These are phyloP conservation scores for Akanthomyces uredinophilus DNA, from an alignment of 2,329 filamentous ascomycete species.

Conservation along the genomic window DNA sequence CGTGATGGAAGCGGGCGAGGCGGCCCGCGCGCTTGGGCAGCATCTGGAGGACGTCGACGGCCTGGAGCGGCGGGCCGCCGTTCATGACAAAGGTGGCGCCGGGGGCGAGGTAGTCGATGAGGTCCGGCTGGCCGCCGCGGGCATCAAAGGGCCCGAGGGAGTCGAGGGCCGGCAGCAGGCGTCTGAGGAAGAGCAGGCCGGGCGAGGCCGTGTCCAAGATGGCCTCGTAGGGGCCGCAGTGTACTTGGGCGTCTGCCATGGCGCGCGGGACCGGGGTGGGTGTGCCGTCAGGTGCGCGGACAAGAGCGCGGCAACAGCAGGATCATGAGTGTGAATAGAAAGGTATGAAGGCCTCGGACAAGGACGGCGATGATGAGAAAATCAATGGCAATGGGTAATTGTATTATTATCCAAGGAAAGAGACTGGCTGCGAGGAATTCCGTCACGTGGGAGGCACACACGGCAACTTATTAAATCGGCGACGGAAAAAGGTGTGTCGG, in stretches of 20 bases:
- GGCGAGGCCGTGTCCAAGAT: conserved; percentile 14
- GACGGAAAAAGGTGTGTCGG: neutral
- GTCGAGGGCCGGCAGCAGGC: conserved; percentile 17
- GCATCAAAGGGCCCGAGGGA: conserved; percentile 15
- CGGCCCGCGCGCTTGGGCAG: conserved; percentile 9
- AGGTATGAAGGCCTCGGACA: neutral
- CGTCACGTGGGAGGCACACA: neutral
- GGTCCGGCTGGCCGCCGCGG: neutral
- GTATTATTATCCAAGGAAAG: neutral
- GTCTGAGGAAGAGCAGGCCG: conserved; percentile 17
- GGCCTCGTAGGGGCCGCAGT: conserved; percentile 6
- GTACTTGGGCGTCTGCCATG: conserved; percentile 12
- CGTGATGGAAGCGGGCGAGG: conserved; percentile 13
- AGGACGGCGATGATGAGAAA: no score
- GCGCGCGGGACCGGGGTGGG: neutral
- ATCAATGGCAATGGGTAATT: neutral
- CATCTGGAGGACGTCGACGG: conserved; percentile 14
- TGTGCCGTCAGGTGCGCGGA: neutral
- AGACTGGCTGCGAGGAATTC: neutral
- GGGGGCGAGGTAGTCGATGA: conserved; percentile 11
- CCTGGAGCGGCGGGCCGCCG: conserved; percentile 8
- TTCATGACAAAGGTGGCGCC: conserved; percentile 16
- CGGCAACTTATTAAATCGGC: neutral
- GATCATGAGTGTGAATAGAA: neutral
- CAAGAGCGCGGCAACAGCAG: neutral